These are phyloP conservation scores for Parathielavia appendiculata DNA, from an alignment of 495 filamentous ascomycete genomes.

Conservation along the genomic window DNA sequence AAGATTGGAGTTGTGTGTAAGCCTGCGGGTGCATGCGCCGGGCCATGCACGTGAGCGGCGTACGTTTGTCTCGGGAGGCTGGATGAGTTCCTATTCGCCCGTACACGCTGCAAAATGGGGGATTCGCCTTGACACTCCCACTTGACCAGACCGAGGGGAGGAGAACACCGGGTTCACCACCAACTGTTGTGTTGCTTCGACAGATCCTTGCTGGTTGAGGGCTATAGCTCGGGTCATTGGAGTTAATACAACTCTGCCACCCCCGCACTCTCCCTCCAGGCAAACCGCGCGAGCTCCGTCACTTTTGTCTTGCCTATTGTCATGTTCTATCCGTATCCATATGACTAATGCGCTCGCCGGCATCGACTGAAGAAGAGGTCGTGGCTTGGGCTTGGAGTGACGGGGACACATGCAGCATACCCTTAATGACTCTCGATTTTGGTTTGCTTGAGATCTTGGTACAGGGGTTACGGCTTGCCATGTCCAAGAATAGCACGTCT, in stretches of 20 bases:
- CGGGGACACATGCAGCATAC: not conserved
- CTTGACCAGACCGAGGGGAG: constrained; percentile 3
- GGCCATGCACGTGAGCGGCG: constrained; percentile 14
- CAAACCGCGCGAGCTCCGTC: not conserved
- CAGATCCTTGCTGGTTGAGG: constrained; percentile 25
- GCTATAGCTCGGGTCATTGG: constrained; percentile 25
- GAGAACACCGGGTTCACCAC: constrained; percentile 7
- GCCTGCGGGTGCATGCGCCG: constrained; percentile 2
- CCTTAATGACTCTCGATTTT: constrained; percentile 7
- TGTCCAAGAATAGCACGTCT: constrained; percentile 20
- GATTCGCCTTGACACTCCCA: not conserved
- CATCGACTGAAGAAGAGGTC: too few species aligned
- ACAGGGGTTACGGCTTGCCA: constrained; percentile 2
- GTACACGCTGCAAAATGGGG: not conserved
- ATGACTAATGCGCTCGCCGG: too few species aligned
- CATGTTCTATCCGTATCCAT: too few species aligned
- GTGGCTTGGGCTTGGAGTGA: not conserved
- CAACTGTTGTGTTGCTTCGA: constrained; percentile 20
- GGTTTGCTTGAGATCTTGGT: constrained; percentile 1
- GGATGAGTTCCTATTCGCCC: constrained; percentile 26
- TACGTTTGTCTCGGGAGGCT: constrained; percentile 13
- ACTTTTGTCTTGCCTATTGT: too few species aligned
- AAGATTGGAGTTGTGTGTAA: constrained; percentile 4
- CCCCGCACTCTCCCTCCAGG: constrained; percentile 11
- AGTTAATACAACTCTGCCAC: constrained; percentile 11